Percentiles rank a stretch among this genome's conserved stretches.
Evolutionary conservation across 2,329 filamentous ascomycete genomes (phyloP).

Genomic region (Phoma sp.): DNA sequence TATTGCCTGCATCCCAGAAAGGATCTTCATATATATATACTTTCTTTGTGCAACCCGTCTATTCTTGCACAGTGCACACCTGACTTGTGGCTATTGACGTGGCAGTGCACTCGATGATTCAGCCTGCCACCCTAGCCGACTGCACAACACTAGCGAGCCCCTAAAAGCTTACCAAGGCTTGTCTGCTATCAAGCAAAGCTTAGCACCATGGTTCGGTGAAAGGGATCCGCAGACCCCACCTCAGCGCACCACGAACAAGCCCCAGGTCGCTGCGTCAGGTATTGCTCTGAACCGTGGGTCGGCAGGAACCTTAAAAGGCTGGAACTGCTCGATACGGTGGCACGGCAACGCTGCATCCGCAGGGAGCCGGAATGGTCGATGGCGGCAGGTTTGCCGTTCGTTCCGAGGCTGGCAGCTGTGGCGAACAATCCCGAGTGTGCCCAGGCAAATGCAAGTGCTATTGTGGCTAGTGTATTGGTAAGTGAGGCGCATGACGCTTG

Average conservation of each 20-base stretch:
- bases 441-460: too few species aligned
- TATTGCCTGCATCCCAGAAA: neutral
- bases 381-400: neutral
- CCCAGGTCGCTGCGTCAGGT: neutral
- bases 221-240: neutral
- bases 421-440: neutral
- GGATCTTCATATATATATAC: neutral
- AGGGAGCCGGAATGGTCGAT: neutral
- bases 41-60: too few species aligned
- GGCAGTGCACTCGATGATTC: too few species aligned
- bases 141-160: too few species aligned
- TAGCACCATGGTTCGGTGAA: neutral
- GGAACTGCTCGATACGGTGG: neutral
- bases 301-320: too few species aligned
- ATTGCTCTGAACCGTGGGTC: neutral
- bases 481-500: neutral
- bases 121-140: too few species aligned
- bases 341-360: neutral
- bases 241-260: neutral
- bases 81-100: too few species aligned
- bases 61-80: too few species aligned
- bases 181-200: neutral
- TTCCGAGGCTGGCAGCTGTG: neutral
- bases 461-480: constrained; percentile 5
- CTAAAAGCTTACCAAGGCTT: constrained; percentile 13